These are phyloP conservation scores for Penicillium sp. DNA, from an alignment of 2,329 filamentous ascomycete genomes.

Conservation along the genomic window DNA sequence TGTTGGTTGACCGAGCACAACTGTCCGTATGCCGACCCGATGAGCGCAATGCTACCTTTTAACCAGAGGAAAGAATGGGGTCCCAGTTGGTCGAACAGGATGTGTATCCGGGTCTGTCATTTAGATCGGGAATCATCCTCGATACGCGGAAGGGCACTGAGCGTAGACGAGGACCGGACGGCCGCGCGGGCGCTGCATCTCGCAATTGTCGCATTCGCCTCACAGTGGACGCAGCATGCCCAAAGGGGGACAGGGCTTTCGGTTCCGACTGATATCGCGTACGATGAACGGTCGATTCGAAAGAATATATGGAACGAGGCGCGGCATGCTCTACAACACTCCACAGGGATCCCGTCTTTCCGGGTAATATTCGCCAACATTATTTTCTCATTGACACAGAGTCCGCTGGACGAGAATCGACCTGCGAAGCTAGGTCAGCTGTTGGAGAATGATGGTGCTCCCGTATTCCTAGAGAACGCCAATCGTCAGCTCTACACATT, in stretches of 20 bases:
- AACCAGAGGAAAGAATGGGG: conserved; percentile 7
- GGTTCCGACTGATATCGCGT: not conserved
- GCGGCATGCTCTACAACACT: conserved; percentile 9
- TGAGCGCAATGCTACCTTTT: not conserved
- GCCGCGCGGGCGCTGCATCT: conserved; percentile 4
- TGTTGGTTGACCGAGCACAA: conserved; percentile 15
- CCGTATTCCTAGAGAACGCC: conserved; percentile 3
- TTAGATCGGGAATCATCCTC: conserved; percentile 8
- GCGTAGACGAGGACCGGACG: conserved; percentile 1
- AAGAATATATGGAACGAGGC: conserved; percentile 9
- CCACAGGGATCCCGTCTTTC: conserved; percentile 4
- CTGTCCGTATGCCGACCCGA: conserved; percentile 6
- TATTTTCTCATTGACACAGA: conserved; percentile 8
- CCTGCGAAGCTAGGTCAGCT: not conserved
- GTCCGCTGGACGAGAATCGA: conserved; percentile 1
- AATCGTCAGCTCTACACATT: conserved; percentile 8
- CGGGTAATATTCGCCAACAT: conserved; percentile 10
- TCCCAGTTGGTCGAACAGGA: conserved; percentile 10
- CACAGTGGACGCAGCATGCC: conserved; percentile 14
- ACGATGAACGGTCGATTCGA: conserved; percentile 1
- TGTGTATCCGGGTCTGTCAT: conserved; percentile 7
- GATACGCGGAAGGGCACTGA: conserved; percentile 1
- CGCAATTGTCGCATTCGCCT: conserved; percentile 8
- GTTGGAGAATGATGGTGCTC: conserved; percentile 10
- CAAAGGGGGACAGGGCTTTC: not conserved